Evolutionary conservation across 2,329 filamentous ascomycete genomes (phyloP).

Genomic region (Aspergillus novoparasiticus): DNA sequence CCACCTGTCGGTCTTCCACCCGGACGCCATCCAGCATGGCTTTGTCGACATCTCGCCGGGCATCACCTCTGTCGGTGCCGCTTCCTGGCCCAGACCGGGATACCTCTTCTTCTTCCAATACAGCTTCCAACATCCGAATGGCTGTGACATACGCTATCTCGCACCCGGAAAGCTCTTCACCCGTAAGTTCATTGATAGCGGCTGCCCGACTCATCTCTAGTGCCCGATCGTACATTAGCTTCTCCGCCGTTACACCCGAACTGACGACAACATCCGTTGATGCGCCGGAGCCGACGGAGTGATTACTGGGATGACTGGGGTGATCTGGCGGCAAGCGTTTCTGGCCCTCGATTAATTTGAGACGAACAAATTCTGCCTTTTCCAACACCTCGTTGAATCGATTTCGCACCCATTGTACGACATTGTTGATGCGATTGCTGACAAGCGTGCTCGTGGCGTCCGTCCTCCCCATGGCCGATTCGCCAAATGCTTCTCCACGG

Average conservation of each 20-base stretch:
- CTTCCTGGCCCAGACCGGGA: conserved; percentile 26
- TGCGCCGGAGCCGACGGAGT: conserved; percentile 62
- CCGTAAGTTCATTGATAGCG: conserved; percentile 93
- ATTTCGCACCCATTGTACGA: conserved; percentile 91
- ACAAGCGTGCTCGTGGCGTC: conserved; percentile 55
- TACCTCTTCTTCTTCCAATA: conserved; percentile 79
- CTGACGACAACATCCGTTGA: conserved; percentile 80
- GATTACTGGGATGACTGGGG: conserved; percentile 80
- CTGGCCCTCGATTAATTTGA: conserved; percentile 85
- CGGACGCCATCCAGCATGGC: conserved; percentile 47
- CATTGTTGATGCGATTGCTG: conserved; percentile 78
- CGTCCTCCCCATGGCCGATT: conserved; percentile 47
- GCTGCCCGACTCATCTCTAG: conserved; percentile 95
- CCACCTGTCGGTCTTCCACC: conserved; percentile 51
- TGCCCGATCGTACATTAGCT: conserved; percentile 96
- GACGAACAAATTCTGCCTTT: conserved; percentile 91
- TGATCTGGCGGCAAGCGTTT: conserved; percentile 81
- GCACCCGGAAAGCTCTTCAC: conserved; percentile 82
- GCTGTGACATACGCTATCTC: conserved; percentile 93
- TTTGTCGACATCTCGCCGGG: conserved; percentile 20
- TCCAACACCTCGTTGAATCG: conserved; percentile 97
- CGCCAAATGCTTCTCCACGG: conserved; percentile 60
- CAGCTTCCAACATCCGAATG: conserved; percentile 91
- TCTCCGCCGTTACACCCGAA: conserved; percentile 89
- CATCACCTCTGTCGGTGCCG: conserved; percentile 11